Conservation (phyloP, 129 eudicot species). For the Cynara cardunculus region DNA sequence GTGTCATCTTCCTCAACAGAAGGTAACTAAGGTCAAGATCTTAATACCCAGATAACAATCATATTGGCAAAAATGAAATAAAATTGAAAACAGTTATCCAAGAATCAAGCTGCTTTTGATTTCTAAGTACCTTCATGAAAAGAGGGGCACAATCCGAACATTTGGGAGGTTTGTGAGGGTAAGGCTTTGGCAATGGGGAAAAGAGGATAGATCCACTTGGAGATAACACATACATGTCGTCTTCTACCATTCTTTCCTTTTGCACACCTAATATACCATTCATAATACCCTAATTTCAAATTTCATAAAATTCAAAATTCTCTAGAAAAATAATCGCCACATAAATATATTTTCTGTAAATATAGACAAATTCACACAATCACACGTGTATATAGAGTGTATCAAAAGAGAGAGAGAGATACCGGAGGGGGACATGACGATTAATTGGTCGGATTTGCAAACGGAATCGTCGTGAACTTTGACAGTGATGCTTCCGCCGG, state of each 20-base stretch:
- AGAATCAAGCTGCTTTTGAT: neutral
- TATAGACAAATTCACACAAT: neutral
- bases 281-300: neutral
- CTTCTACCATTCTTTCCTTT: constrained; percentile 69
- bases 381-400: neutral
- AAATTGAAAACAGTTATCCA: neutral
- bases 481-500: constrained; percentile 80
- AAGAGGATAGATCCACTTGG: constrained; percentile 52
- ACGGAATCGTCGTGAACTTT: constrained; percentile 66
- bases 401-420: neutral
- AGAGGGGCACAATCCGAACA: constrained; percentile 70
- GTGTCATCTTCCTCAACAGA: neutral
- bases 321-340: constrained; percentile 18
- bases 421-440: constrained; percentile 82
- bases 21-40: neutral
- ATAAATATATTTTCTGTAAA: neutral
- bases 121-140: constrained; percentile 57
- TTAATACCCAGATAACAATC: neutral
- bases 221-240: constrained; percentile 83
- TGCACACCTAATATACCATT: constrained; percentile 48
- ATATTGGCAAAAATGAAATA: neutral
- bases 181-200: constrained; percentile 63
- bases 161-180: constrained; percentile 67
- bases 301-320: neutral
- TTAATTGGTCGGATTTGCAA: constrained; percentile 57